Percentiles rank a stretch among this genome's conserved stretches.
Evolutionary conservation across 2,329 filamentous ascomycete species (phyloP).

Genomic region (Pseudogymnoascus sp.): DNA sequence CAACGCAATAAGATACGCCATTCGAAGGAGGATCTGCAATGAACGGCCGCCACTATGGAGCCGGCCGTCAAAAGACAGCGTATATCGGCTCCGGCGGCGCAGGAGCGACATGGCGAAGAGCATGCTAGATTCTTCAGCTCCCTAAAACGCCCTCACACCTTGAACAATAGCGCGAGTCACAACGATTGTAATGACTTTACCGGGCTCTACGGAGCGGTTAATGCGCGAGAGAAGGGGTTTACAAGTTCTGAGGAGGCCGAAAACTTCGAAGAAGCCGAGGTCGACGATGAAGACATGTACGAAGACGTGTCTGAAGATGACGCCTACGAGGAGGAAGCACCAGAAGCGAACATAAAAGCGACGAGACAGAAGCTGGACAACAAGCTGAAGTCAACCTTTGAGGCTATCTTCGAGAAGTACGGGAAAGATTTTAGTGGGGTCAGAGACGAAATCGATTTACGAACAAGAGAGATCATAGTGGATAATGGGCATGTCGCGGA

Average conservation of each 20-base stretch:
- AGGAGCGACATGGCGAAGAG: neutral
- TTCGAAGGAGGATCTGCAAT: neutral
- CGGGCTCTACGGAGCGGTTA: neutral
- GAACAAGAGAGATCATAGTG: constrained; percentile 71
- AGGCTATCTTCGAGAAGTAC: constrained; percentile 85
- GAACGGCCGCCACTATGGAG: neutral
- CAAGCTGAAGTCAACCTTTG: constrained; percentile 74
- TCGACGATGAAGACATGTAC: constrained; percentile 15
- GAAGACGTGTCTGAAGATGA: constrained; percentile 40
- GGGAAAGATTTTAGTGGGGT: constrained; percentile 71
- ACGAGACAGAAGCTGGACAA: constrained; percentile 59
- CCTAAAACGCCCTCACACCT: neutral
- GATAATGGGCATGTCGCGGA: constrained; percentile 76
- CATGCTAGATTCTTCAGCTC: neutral
- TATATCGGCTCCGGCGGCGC: too few relatives aligned
- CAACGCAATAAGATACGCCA: neutral
- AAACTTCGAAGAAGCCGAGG: neutral
- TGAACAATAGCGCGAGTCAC: neutral
- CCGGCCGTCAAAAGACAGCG: too few relatives aligned
- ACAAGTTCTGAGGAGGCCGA: neutral
- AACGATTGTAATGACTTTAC: neutral
- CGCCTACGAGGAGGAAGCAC: constrained; percentile 40
- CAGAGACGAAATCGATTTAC: constrained; percentile 83
- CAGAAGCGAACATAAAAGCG: constrained; percentile 51
- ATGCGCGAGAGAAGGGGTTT: neutral